Base-by-base conservation (phyloP, 1,284 basidiomycete genomes). In the Serendipita sp. region DNA sequence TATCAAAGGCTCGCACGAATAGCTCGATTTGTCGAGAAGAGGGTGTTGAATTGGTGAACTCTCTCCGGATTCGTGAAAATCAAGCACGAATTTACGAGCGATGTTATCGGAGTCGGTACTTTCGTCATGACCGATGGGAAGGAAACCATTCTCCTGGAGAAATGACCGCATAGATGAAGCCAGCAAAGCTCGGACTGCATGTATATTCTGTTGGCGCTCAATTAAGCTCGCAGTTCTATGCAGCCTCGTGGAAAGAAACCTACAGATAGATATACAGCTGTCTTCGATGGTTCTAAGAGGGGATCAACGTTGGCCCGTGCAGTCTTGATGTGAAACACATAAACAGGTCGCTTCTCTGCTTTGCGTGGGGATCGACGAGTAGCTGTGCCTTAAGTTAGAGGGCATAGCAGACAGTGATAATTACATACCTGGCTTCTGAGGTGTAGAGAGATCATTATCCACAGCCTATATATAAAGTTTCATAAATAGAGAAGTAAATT, bases 271-370 rank as follows among this genome's bases (percentile, higher is more conserved):
- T 85, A 81, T 34, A 93, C 76, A 3, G 76, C 70, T 4, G 77
- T 73, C 74, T 93, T 95, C 10, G 80, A 75, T 13, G 91, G 90
- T 66, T 90, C 88, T 29, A 92, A 70, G 64, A 82, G 82, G 64
- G 88, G 87, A 69, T 94, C 91, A 10, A 94, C 76, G 34, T 83
- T 75, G 17, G 76, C 73, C 1, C 82, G 73, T 45, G 89, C 82
- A 10, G 93, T 72, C 1, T 75, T 78, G 61, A 95, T 69, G 69
- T 88, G 85, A 34, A 96, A 76, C 32, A 92, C 86, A 70, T 91
- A 95, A 62, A 91, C 80, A 1, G 91, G 84, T 68, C 81, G 82
- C 70, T 83, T 84, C 69, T 91, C 89, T 17, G 75, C 70, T 73
- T 91, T 90, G 38, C 83, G 80, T 30, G 89, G 86, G 29, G 90